These are phyloP conservation scores for Osmanthus fragrans DNA, from an alignment of 257 asterid species.

Conservation along the genomic window DNA sequence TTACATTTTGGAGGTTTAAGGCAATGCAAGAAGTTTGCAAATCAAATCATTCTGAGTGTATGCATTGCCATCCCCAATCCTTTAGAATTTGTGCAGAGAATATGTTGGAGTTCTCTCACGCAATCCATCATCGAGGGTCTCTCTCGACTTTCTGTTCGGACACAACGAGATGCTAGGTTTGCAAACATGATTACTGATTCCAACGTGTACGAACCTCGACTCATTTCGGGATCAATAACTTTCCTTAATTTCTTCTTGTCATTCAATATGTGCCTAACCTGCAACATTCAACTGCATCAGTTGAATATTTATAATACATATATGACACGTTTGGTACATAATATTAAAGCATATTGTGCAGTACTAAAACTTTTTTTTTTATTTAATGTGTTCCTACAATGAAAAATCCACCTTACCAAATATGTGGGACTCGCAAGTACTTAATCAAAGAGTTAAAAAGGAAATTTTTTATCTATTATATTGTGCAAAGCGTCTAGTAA, in stretches of 20 bases:
- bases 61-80: slow-evolving; percentile 46
- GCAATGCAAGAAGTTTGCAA: neutral
- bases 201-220: slow-evolving; percentile 77
- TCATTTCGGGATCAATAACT: slow-evolving; percentile 63
- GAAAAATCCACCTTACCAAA: too few species aligned
- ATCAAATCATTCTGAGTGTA: slow-evolving; percentile 45
- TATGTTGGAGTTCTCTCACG: slow-evolving; percentile 48
- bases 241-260: slow-evolving; percentile 85
- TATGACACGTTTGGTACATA: too few species aligned
- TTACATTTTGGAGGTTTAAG: neutral
- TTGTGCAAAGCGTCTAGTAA: too few species aligned
- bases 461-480: too few species aligned
- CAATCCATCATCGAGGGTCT: slow-evolving; percentile 58
- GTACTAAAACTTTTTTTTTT: too few species aligned
- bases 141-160: slow-evolving; percentile 55
- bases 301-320: too few species aligned
- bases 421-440: too few species aligned
- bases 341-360: too few species aligned
- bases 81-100: slow-evolving; percentile 40
- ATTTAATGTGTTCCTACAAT: too few species aligned
- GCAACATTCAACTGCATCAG: slow-evolving; percentile 5
- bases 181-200: slow-evolving; percentile 72
- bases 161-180: slow-evolving; percentile 60
- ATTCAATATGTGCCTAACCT: slow-evolving; percentile 48
- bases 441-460: too few species aligned